phyloP scores from a whole-genome alignment of 2,329 filamentous ascomycete species.

The Talaromyces funiculosus region DNA sequence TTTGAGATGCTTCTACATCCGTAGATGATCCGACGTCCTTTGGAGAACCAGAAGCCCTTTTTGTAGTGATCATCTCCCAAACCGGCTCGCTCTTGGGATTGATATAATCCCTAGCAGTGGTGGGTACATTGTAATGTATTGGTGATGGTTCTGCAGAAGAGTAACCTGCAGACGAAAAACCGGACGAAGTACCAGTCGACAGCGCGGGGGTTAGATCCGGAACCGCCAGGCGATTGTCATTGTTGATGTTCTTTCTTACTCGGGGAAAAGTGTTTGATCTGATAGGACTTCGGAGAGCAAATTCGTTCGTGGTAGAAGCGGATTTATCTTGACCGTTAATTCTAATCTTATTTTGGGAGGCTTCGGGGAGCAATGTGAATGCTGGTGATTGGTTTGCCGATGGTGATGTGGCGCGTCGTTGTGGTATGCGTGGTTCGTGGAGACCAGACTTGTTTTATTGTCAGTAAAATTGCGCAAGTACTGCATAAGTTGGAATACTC shows the following conservation, averaged over 20 bases:
- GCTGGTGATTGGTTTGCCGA: constrained; percentile 29
- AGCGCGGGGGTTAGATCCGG: constrained; percentile 12
- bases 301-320: neutral
- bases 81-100: constrained; percentile 18
- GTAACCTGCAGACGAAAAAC: neutral
- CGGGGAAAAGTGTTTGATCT: constrained; percentile 19
- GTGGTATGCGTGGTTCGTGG: constrained; percentile 20
- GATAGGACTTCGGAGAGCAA: constrained; percentile 12
- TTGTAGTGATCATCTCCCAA: constrained; percentile 22
- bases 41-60: neutral
- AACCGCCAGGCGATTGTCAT: neutral
- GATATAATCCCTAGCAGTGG: constrained; percentile 16
- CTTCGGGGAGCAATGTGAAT: constrained; percentile 37
- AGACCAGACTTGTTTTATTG: neutral
- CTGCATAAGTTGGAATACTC: constrained; percentile 20
- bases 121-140: neutral
- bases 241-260: neutral
- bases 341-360: neutral
- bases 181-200: constrained; percentile 3
- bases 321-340: constrained; percentile 15
- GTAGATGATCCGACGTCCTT: neutral
- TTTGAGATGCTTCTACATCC: neutral
- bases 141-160: constrained; percentile 9
- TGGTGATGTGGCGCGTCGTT: constrained; percentile 34
- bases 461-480: neutral